Evolutionary conservation across 306 rosid species (phyloP).

Genomic region (Castanea sativa): DNA sequence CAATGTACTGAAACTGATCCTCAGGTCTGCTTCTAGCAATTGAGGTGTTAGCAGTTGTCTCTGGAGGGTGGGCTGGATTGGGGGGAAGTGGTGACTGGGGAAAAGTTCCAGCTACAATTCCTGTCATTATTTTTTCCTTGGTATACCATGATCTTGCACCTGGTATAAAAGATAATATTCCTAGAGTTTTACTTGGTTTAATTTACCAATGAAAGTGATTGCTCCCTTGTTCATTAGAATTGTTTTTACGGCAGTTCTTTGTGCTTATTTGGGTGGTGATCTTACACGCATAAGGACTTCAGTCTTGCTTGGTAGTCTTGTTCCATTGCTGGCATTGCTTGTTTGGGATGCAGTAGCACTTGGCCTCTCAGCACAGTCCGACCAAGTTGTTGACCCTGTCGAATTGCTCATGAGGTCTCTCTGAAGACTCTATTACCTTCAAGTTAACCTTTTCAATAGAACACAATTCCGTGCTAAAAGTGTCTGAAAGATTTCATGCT

Average conservation of each 20-base stretch:
- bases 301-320: slow-evolving; percentile 60
- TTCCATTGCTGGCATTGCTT: slow-evolving; percentile 58
- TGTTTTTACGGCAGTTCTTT: slow-evolving; percentile 51
- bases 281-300: slow-evolving; percentile 54
- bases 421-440: background rate
- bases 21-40: slow-evolving; percentile 62
- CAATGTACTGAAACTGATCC: slow-evolving; percentile 6
- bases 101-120: slow-evolving; percentile 53
- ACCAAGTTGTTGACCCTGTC: slow-evolving; percentile 57
- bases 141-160: slow-evolving; percentile 77
- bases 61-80: slow-evolving; percentile 61
- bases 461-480: background rate
- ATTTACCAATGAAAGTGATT: background rate
- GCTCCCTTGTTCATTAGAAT: background rate
- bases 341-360: slow-evolving; percentile 69
- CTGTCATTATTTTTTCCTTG: slow-evolving; percentile 58
- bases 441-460: background rate
- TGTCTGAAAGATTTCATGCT: background rate
- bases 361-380: slow-evolving; percentile 46
- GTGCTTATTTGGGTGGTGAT: slow-evolving; percentile 78
- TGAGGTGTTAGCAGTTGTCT: slow-evolving; percentile 46
- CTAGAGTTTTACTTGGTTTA: background rate
- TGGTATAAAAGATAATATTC: slow-evolving; percentile 28
- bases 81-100: slow-evolving; percentile 53
- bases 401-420: slow-evolving; percentile 59